Evolutionary conservation across 148 eudicot species (phyloP), one percentile per base, ranked within the genome.

Genomic region (Rhododendron simsii): DNA sequence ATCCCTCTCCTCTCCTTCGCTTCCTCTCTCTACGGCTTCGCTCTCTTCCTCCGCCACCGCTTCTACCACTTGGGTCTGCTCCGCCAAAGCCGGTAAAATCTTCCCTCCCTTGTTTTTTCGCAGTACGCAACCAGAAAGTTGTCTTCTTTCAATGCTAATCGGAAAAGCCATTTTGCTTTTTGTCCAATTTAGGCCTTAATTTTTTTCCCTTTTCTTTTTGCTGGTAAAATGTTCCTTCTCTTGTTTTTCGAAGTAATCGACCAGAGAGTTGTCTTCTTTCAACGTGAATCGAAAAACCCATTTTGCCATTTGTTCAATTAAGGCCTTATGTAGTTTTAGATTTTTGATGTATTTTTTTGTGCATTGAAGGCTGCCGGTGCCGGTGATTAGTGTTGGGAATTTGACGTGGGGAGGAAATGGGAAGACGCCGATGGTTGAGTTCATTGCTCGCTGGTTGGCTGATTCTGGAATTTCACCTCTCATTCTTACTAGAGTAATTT

Each of bases 331-430:
- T 47, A 23, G 78, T 79, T 81, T 75, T 50, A 78, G 23, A 61
- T 53, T 55, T 55, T 16, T 55, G 21, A 18, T 18, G 4, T 18
- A n/a, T 8, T 65, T 65, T 65, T 65, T 76, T 74, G 41, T 74
- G 61, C 2, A 47, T 78, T 90, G 87, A 61, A 95, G 99, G 93
- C 92, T 96, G 92, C 95, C 94, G 16, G 93, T 96, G 83, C 92
- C 95, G 77, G 99, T 96, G 81, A 92, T 96, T 4, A 96, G 99
- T 83, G 95, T 96, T 47, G 99, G 99, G 82, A 96, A 96, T 90
- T 85, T 96, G 91, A 96, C 98, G 13, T 96, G 99, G 99, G 99
- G 99, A 89, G 99, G 99, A 81, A 96, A 96, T 89, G 99, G 99
- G 87, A 96, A 96, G 92, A 96, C 99, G 37, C 99, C 99, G n/a